Base-by-base conservation (phyloP, 805 yeast genomes). In the Middelhovenomyces tepae region DNA sequence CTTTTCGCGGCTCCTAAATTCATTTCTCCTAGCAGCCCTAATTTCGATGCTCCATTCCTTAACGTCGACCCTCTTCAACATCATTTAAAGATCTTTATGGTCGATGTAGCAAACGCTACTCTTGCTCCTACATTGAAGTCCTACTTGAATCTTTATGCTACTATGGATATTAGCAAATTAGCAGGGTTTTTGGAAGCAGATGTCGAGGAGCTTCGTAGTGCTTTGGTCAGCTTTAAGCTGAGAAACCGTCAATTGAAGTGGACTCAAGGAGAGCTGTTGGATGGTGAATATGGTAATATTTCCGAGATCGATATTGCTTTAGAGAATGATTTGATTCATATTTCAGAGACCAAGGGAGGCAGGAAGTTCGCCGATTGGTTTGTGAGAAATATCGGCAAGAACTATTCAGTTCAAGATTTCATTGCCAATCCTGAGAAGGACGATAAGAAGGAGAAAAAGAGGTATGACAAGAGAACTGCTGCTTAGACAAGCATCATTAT, bases 341-440 rank as follows among this genome's bases (percentile, higher is more conserved):
- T 67, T 30, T 56, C 65, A 32, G 70, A 67, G 48, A 53, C 61
- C 28, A 64, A 65, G 45, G 55, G 57, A 22, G 66, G 65, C 13
- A 54, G 71, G 41, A 62, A 61, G 49, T 67, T 62, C 43, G 65
- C 67, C 27, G 71, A 68, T 43, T 67, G 72, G 73, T 67, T 67
- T 38, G 52, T 67, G 31, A 59, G 71, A 46, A 67, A 67, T 53
- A 60, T 68, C 18, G 49, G 50, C 38, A 67, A 64, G 53, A 65
- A 66, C 51, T 62, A 64, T 37, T 52, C 55, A 29, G 64, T 61
- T n/a, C 69, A 64, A 46, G 72, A 67, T 30, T 47, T 38, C 32
- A 58, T 60, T 36, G 46, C 47, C 38, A 50, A 51, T 28, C 44
- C 51, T 9, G 55, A 52, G 20, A 40, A 34, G 28, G 27, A 29